Evolutionary conservation across 2,329 filamentous ascomycete species (phyloP), one percentile per base, ranked within the genome.

Genomic region (Pestalotiopsis sp.): DNA sequence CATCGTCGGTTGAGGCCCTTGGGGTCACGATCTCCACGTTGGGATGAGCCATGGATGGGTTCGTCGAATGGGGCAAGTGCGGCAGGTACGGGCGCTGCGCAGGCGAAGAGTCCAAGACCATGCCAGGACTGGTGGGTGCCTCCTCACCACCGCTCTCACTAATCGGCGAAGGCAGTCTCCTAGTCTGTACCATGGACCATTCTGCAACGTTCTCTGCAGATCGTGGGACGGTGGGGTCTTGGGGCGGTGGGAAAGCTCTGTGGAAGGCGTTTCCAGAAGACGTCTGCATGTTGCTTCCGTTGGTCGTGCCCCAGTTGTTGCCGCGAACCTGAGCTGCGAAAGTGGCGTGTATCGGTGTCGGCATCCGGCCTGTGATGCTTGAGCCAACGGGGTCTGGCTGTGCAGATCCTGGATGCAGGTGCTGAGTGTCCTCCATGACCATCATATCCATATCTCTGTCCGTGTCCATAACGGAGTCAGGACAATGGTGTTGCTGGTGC

Each of bases 91-190:
- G 75, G 71, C 80, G 74, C 71, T 79, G 74, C 70, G 79, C 56
- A 74, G 78, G n/a, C 45, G 71, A 72, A 41, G 72, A 74, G 70
- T 83, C 81, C 41, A 83, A 73, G 2, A 80, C 75, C 81, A 84
- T 84, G 49, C 77, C 77, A 1, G 82, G 78, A 68, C 78, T 82
- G n/a, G 68, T 68, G 65, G 69, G 75, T 7, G 73, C 74, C 65
- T 87, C 86, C 68, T 88, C 86, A 20, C 81, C 81, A 41, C 82
- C 82, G 69, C 77, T 81, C 72, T 89, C 87, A 66, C 86, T 89
- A 65, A 89, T 89, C n/a, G 87, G 87, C 4, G 87, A 89, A 2
- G 87, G 87, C 1, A 89, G 79, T 17, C 86, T 84, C 31, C 86
- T 82, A 70, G 84, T 87, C 70, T 88, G 85, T 14, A 85, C 79